Evolutionary conservation across 768 basidiomycete species (phyloP).

Genomic region (Phaeolepiota aurea): DNA sequence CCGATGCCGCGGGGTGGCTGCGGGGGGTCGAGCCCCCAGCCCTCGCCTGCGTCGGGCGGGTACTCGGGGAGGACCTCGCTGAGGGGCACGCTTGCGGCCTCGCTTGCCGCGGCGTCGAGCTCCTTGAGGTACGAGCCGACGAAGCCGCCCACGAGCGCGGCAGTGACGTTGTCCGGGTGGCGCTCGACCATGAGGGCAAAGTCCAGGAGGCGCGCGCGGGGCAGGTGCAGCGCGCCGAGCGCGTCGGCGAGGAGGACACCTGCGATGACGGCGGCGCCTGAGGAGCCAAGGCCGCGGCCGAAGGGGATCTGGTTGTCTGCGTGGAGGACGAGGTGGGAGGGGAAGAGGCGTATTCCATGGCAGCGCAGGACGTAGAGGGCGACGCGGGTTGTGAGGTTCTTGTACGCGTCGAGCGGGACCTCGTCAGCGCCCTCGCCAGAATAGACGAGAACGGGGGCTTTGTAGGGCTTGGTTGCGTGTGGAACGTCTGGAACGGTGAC

Average conservation of each 20-base stretch:
- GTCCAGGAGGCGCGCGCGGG: constrained; percentile 74
- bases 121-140: constrained; percentile 94
- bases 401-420: constrained; percentile 91
- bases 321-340: constrained; percentile 66
- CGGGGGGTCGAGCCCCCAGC: constrained; percentile 83
- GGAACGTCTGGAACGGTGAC: constrained; percentile 33
- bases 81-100: constrained; percentile 84
- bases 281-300: constrained; percentile 94
- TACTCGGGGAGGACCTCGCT: constrained; percentile 96
- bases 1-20: constrained; percentile 86
- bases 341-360: constrained; percentile 66
- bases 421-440: constrained; percentile 84
- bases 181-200: constrained; percentile 98
- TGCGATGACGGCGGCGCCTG: constrained; percentile 97
- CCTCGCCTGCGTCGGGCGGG: constrained; percentile 83
- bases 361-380: constrained; percentile 97
- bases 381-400: constrained; percentile 94
- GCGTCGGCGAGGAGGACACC: constrained; percentile 86
- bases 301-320: constrained; percentile 94
- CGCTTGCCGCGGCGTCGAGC: constrained; percentile 70
- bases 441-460: constrained; percentile 63
- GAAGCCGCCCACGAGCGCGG: constrained; percentile 93
- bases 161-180: constrained; percentile 98
- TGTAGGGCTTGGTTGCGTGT: constrained; percentile 22
- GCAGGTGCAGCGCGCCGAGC: constrained; percentile 68